Conservation (phyloP, 2,329 filamentous ascomycete species). For the Sclerotinia sclerotiorum region DNA sequence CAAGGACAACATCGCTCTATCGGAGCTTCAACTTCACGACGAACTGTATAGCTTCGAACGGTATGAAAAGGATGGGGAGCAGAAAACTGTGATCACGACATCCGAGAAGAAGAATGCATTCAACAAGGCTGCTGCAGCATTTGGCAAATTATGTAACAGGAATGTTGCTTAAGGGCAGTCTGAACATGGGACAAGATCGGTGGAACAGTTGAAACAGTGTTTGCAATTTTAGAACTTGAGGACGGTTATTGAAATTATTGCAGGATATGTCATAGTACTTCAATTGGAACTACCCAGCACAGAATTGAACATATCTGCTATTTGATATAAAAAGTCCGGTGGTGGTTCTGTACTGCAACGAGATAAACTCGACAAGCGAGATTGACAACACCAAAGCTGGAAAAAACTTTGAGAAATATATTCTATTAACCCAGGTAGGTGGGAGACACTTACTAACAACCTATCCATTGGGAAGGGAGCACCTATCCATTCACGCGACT, state of each 20-base stretch:
- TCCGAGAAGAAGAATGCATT: conserved; percentile 8
- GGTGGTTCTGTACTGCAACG: neutral
- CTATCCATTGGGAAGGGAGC: neutral
- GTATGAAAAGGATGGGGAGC: conserved; percentile 13
- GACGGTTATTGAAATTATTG: conserved; percentile 1
- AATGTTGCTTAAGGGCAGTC: neutral
- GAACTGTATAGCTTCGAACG: conserved; percentile 11
- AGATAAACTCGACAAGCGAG: neutral
- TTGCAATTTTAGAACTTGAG: conserved; percentile 11
- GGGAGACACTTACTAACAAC: neutral
- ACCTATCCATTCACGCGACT: neutral
- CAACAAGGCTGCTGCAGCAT: conserved; percentile 9
- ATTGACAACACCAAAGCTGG: neutral
- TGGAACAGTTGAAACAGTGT: conserved; percentile 11
- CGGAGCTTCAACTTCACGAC: conserved; percentile 9
- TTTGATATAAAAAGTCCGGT: neutral
- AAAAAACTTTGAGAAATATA: neutral
- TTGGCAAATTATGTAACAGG: conserved; percentile 7
- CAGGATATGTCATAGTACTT: conserved; percentile 10
- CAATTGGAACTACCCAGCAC: conserved; percentile 1
- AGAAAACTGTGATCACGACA: neutral
- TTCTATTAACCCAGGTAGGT: neutral
- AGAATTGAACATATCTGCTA: conserved; percentile 9
- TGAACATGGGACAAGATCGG: neutral
- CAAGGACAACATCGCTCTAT: conserved; percentile 10